Evolutionary conservation across 1,139 yeast species (phyloP), one percentile per base, ranked within the genome.

Genomic region (Debaryomycetaceae sp.): DNA sequence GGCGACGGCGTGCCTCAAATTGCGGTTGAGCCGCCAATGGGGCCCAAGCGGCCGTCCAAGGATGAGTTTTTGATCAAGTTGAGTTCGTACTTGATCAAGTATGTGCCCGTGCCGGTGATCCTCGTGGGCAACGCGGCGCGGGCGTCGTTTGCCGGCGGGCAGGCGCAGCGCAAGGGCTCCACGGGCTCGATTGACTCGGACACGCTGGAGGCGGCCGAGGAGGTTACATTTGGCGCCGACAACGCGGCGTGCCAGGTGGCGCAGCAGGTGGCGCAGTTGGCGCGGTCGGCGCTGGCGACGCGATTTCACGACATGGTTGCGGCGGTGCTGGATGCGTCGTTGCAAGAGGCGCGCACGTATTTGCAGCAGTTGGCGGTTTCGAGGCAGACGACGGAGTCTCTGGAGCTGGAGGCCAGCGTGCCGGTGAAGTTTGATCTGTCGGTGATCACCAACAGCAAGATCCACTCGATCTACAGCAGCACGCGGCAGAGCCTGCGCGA

Each of bases 31-130:
- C n/a, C n/a, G n/a, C n/a, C n/a, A n/a, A n/a, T n/a, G n/a, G n/a
- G n/a, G n/a, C n/a, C n/a, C 3, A 9, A 4, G 6, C 23, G 12
- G 4, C 25, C 16, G 22, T 14, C 10, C 3, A 28, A 41, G 9
- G 51, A 46, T 24, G 40, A 48, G 26, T 63, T 46, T 37, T 45
- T 66, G 33, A 48, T 67, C 28, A 65, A 64, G 41, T 46, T 64
- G 30, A 53, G 66, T 8, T 61, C 69, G 17, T 67, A 63, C 38
- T 44, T 62, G 32, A 48, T 66, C 26, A 64, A 64, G 36, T 65
- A 67, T 41, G 58, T 68, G 3, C 46, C 65, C 1, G 54, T 64
- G 2, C 74, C 74, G 0, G 65, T 63, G 17, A 47, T 67, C 3
- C 37, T 65, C 23, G 63, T 65, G 7, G 70, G 71, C 8, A 58